phyloP scores from a whole-genome alignment of 2,329 filamentous ascomycete genomes.

The Phoma herbarum region DNA sequence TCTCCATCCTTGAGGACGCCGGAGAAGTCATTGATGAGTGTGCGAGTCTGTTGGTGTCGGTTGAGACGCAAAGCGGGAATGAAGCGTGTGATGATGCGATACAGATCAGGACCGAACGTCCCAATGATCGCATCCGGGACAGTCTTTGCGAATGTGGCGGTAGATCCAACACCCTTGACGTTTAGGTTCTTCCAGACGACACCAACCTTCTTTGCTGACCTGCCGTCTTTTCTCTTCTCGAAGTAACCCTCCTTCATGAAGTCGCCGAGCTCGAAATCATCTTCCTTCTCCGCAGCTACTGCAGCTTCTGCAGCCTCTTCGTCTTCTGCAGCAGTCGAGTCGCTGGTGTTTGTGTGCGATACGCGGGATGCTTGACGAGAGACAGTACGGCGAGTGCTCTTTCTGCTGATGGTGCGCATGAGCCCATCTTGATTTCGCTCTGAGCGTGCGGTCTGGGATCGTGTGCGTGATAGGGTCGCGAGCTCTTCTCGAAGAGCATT shows the following conservation, averaged over 20 bases:
- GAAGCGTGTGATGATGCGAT: conserved; percentile 66
- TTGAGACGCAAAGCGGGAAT: conserved; percentile 61
- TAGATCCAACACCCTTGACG: conserved; percentile 74
- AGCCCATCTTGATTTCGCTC: conserved; percentile 37
- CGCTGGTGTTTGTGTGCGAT: conserved; percentile 22
- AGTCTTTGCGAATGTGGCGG: conserved; percentile 74
- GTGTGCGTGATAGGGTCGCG: conserved; percentile 60
- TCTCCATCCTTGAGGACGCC: conserved; percentile 73
- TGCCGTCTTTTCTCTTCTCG: conserved; percentile 73
- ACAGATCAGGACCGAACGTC: conserved; percentile 83
- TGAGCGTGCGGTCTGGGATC: conserved; percentile 35
- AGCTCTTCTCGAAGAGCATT: conserved; percentile 66
- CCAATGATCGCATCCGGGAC: conserved; percentile 77
- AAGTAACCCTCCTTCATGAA: conserved; percentile 80
- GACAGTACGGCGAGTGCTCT: conserved; percentile 33
- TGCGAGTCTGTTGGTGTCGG: conserved; percentile 59
- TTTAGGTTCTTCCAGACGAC: conserved; percentile 80
- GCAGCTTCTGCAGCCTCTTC: conserved; percentile 37
- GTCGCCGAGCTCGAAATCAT: conserved; percentile 72
- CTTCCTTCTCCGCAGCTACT: conserved; percentile 58
- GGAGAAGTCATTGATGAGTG: conserved; percentile 71
- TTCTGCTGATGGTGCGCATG: conserved; percentile 38
- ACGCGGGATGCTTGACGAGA: conserved; percentile 24
- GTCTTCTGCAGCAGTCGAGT: conserved; percentile 24
- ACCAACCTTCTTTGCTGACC: conserved; percentile 78